These are phyloP conservation scores for Beauveria caledonica DNA, from an alignment of 2,329 filamentous ascomycete genomes.

Conservation along the genomic window DNA sequence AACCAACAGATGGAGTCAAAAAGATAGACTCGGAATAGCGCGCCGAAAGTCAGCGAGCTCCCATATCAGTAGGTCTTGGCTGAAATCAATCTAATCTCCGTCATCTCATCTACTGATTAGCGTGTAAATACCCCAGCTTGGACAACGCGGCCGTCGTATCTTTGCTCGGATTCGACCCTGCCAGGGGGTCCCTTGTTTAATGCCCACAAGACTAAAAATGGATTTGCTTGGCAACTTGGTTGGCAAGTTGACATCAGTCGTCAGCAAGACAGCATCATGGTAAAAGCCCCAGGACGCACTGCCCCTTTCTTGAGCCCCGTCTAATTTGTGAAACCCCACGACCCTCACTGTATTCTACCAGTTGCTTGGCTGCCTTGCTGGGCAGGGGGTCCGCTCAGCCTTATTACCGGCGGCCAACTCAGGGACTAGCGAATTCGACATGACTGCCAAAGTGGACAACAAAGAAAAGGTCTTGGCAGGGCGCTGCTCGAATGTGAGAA, in stretches of 20 bases:
- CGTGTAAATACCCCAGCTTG: background rate
- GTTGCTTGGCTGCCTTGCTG: background rate
- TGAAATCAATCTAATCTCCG: background rate
- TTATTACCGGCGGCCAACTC: background rate
- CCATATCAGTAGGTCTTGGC: background rate
- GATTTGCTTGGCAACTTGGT: too few relatives aligned
- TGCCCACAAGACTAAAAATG: background rate
- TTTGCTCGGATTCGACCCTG: conserved; percentile 1
- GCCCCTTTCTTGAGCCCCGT: background rate
- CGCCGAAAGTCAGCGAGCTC: background rate
- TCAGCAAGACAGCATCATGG: background rate
- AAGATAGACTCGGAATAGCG: background rate
- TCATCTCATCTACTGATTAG: background rate
- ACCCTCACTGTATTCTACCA: background rate
- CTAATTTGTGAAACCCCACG: conserved; percentile 1
- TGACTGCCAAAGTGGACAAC: too few relatives aligned
- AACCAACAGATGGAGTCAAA: too few relatives aligned
- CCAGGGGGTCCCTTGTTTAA: background rate
- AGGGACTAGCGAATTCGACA: too few relatives aligned
- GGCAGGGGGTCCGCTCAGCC: background rate
- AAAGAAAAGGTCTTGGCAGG: background rate
- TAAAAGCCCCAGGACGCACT: background rate
- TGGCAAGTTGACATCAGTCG: background rate
- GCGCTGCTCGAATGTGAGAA: background rate
- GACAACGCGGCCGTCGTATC: conserved; percentile 1